These are phyloP conservation scores for Boletus mariae DNA, from an alignment of 1,284 basidiomycete species.

Conservation along the genomic window DNA sequence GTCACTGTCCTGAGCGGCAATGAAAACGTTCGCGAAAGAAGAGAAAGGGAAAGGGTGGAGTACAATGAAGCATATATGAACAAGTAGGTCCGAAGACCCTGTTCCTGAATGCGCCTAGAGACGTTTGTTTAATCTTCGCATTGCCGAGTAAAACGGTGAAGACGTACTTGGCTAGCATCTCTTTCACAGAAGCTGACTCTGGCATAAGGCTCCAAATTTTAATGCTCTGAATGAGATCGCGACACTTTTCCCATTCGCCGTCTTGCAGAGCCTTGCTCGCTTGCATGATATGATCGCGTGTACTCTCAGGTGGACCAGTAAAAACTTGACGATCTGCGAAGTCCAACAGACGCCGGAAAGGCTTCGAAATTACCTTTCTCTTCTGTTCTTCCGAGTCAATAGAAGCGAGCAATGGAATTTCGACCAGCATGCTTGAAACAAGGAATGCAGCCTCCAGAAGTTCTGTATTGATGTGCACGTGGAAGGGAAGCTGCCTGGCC, in stretches of 20 bases:
- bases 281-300: constrained; percentile 99
- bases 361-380: constrained; percentile 88
- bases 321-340: constrained; percentile 98
- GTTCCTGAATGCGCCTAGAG: constrained; percentile 93
- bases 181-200: constrained; percentile 82
- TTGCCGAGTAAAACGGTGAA: background rate
- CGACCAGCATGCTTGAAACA: constrained; percentile 97
- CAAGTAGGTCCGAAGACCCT: constrained; percentile 93
- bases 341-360: constrained; percentile 93
- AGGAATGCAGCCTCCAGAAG: constrained; percentile 96
- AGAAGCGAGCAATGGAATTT: constrained; percentile 93
- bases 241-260: constrained; percentile 96
- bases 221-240: constrained; percentile 91
- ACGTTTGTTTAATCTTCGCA: constrained; percentile 3
- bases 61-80: constrained; percentile 99
- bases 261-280: constrained; percentile 95
- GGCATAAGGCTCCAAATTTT: constrained; percentile 99
- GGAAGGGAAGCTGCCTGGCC: constrained; percentile 95
- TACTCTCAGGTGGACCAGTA: constrained; percentile 97
- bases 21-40: constrained; percentile 87
- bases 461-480: constrained; percentile 99
- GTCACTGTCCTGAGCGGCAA: constrained; percentile 79
- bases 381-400: constrained; percentile 93
- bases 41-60: constrained; percentile 82
- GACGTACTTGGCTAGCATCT: constrained; percentile 87